phyloP scores from a whole-genome alignment of 2,329 filamentous ascomycete species.

The Hymenotorrendiella dingleyae region DNA sequence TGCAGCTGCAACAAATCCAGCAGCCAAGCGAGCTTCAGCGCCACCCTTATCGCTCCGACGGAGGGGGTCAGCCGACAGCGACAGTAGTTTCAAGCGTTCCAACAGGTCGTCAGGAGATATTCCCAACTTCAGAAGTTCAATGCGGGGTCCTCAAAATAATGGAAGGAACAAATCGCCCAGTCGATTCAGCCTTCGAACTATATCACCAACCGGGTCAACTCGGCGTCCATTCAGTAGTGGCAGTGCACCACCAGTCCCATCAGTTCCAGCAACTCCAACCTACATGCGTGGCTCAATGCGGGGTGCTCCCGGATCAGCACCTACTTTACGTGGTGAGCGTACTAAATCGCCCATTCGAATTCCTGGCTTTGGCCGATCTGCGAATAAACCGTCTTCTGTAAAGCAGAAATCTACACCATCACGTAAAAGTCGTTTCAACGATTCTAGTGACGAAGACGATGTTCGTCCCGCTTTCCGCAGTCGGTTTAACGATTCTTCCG shows the following conservation, averaged over 20 bases:
- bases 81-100: slow-evolving; percentile 75
- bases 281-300: slow-evolving; percentile 34
- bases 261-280: slow-evolving; percentile 39
- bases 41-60: slow-evolving; percentile 39
- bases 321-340: slow-evolving; percentile 15
- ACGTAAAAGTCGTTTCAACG: slow-evolving; percentile 27
- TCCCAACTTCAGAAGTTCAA: slow-evolving; percentile 64
- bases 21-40: slow-evolving; percentile 10
- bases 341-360: slow-evolving; percentile 16
- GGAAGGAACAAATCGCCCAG: slow-evolving; percentile 36
- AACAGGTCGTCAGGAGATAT: slow-evolving; percentile 42
- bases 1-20: slow-evolving; percentile 5
- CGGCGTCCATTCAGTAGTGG: slow-evolving; percentile 38
- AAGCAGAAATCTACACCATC: slow-evolving; percentile 14
- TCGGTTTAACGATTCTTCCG: slow-evolving; percentile 58
- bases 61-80: slow-evolving; percentile 59
- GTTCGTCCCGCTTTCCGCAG: slow-evolving; percentile 34
- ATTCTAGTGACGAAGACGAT: slow-evolving; percentile 32
- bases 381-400: slow-evolving; percentile 8
- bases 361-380: slow-evolving; percentile 22
- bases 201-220: slow-evolving; percentile 58
- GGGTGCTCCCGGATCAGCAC: slow-evolving; percentile 32
- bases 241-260: slow-evolving; percentile 33
- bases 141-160: slow-evolving; percentile 47
- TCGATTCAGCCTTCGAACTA: slow-evolving; percentile 63